These are phyloP conservation scores for Parsonsia alboflavescens DNA, from an alignment of 257 asterid genomes.

Conservation along the genomic window DNA sequence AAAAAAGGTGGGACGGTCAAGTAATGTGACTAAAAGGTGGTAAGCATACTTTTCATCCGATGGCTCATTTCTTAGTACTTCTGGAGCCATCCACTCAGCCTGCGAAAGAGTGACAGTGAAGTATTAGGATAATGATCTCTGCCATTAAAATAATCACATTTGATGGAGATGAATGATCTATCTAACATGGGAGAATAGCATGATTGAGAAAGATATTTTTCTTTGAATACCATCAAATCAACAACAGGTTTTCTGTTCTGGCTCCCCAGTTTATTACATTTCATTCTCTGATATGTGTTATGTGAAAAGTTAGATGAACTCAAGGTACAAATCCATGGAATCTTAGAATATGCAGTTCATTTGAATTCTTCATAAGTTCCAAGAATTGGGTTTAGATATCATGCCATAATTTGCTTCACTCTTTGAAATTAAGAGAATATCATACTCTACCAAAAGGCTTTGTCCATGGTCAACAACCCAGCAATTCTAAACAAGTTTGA, in stretches of 20 bases:
- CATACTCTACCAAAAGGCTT: background rate
- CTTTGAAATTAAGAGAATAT: background rate
- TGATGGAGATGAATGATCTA: background rate
- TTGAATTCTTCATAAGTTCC: background rate
- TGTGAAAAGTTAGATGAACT: background rate
- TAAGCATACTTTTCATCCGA: slow-evolving; percentile 83
- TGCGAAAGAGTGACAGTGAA: slow-evolving; percentile 37
- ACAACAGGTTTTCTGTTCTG: background rate
- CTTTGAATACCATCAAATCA: background rate
- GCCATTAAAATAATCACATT: background rate
- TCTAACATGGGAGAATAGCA: background rate
- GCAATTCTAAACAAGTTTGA: background rate
- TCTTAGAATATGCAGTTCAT: background rate
- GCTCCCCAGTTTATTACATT: background rate
- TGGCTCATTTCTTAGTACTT: slow-evolving; percentile 96
- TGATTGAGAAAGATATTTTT: slow-evolving; percentile 3
- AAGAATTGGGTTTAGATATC: background rate
- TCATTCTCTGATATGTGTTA: background rate
- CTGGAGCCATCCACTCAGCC: slow-evolving; percentile 99
- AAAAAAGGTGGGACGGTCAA: too few relatives aligned
- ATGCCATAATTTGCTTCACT: background rate
- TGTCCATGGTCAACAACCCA: background rate
- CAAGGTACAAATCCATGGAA: background rate
- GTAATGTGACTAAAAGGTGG: background rate
- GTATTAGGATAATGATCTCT: slow-evolving; percentile 11